Conservation (phyloP, 75 land plant genomes). For the Picea glauca region DNA sequence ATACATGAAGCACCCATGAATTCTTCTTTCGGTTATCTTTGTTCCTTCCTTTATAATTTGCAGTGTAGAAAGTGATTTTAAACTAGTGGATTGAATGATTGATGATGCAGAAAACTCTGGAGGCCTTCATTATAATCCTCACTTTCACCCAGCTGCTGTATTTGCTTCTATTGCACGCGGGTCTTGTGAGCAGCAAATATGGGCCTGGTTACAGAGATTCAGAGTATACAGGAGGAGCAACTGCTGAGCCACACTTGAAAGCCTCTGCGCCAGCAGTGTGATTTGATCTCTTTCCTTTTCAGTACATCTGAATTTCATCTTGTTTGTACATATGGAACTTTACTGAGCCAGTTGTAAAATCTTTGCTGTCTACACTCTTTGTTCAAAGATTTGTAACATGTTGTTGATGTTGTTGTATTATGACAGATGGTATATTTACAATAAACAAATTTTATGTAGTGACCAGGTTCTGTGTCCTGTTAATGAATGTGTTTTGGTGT, state of each 20-base stretch:
- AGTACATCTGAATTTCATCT: too few relatives aligned
- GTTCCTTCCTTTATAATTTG: not conserved
- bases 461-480: too few relatives aligned
- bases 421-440: too few relatives aligned
- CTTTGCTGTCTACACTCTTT: too few relatives aligned
- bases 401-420: too few relatives aligned
- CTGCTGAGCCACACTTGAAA: conserved; percentile 3
- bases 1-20: not conserved
- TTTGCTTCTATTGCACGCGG: conserved; percentile 66
- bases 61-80: not conserved
- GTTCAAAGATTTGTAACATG: too few relatives aligned
- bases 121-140: conserved; percentile 63
- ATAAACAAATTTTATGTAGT: too few relatives aligned
- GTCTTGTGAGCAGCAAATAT: conserved; percentile 52
- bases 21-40: not conserved
- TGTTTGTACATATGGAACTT: too few relatives aligned
- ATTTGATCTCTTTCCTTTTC: not conserved
- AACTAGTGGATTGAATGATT: not conserved
- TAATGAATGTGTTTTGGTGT: too few relatives aligned
- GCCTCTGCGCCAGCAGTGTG: not conserved
- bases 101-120: conserved; percentile 57
- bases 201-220: conserved; percentile 58
- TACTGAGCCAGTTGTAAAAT: too few relatives aligned
- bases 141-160: conserved; percentile 62
- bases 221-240: not conserved